Conservation (phyloP, 2,329 filamentous ascomycete species). For the Xylaria arbuscula region DNA sequence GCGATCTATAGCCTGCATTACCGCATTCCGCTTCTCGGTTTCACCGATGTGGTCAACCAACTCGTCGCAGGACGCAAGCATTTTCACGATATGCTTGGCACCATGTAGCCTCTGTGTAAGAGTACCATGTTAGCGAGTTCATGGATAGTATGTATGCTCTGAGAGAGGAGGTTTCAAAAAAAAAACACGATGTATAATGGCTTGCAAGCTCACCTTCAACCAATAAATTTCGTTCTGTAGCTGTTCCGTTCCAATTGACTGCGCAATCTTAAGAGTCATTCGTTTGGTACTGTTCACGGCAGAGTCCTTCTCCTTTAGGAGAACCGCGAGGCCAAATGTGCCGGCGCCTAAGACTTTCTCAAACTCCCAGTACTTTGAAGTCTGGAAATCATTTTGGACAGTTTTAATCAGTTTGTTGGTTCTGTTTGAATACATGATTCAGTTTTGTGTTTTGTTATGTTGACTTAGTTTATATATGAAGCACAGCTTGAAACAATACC, state of each 20-base stretch:
- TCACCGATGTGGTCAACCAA: neutral
- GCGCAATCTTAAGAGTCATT: slow-evolving; percentile 22
- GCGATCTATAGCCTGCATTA: neutral
- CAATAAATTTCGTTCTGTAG: slow-evolving; percentile 9
- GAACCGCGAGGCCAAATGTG: slow-evolving; percentile 7
- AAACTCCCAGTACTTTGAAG: slow-evolving; percentile 22
- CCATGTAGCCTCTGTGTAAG: slow-evolving; percentile 12
- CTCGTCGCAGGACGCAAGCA: slow-evolving; percentile 16
- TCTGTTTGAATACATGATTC: neutral
- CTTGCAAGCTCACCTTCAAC: slow-evolving; percentile 13
- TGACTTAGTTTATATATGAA: neutral
- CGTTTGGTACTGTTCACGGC: neutral
- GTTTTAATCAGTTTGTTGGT: neutral
- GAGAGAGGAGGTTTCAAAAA: neutral
- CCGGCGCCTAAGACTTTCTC: slow-evolving; percentile 18
- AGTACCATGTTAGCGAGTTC: neutral
- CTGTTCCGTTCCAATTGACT: fast-evolving
- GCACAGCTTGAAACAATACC: neutral
- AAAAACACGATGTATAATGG: neutral
- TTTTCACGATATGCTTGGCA: slow-evolving; percentile 24
- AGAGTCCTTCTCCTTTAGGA: slow-evolving; percentile 1
- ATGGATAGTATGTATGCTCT: neutral
- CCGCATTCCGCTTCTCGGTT: neutral
- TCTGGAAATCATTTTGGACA: neutral
- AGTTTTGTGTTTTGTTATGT: neutral